Conservation (phyloP, 176 grass and related monocot genomes). For the Eleusine indica region DNA sequence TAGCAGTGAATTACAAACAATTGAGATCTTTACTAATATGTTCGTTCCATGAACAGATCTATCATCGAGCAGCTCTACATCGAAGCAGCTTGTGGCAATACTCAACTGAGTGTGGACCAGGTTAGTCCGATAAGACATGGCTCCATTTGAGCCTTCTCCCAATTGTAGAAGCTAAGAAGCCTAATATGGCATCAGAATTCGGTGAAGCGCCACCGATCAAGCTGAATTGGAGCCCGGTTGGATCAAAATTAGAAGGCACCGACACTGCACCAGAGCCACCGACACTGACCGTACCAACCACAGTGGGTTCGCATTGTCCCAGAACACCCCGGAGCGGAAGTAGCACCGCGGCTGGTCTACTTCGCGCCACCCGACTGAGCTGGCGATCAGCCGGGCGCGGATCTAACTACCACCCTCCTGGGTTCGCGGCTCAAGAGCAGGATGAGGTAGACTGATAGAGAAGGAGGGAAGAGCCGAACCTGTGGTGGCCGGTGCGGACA, state of each 20-base stretch:
- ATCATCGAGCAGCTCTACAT: neutral
- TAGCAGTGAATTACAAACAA: neutral
- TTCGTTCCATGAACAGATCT: conserved; percentile 27
- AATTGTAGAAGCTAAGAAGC: neutral
- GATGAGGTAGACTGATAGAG: neutral
- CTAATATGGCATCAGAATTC: neutral
- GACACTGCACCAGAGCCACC: conserved; percentile 31
- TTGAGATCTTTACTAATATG: neutral
- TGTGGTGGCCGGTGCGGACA: conserved; percentile 55
- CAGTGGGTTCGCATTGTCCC: conserved; percentile 19
- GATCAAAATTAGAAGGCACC: conserved; percentile 28
- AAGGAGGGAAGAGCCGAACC: conserved; percentile 33
- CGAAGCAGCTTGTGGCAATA: neutral
- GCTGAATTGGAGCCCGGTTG: neutral
- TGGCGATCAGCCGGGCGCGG: conserved; percentile 29
- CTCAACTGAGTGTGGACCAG: neutral
- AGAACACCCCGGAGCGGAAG: neutral
- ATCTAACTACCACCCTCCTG: neutral
- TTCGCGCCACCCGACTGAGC: neutral
- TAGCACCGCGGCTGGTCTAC: neutral
- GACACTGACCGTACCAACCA: conserved; percentile 30
- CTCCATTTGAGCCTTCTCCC: neutral
- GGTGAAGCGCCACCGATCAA: neutral
- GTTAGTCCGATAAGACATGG: neutral
- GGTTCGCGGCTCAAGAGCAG: neutral